These are phyloP conservation scores for Pichia occidentalis DNA, from an alignment of 805 yeast species.

Conservation along the genomic window DNA sequence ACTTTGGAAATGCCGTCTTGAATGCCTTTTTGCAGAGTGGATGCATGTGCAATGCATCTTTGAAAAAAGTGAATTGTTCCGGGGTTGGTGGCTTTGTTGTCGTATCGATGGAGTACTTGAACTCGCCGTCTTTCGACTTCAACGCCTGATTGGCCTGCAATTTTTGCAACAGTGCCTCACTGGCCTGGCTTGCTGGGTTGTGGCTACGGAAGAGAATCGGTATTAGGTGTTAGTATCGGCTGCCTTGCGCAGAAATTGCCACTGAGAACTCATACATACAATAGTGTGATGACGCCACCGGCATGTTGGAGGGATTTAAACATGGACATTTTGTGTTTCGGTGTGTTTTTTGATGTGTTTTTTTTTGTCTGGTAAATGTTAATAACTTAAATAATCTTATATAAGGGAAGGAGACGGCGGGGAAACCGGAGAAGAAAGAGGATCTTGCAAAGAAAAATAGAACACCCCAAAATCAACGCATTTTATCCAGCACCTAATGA, in stretches of 20 bases:
- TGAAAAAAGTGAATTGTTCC: slow-evolving; percentile 29
- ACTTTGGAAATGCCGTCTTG: slow-evolving; percentile 25
- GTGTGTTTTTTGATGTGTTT: too few relatives aligned
- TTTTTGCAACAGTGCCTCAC: slow-evolving; percentile 13
- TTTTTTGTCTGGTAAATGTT: too few relatives aligned
- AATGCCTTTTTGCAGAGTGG: slow-evolving; percentile 27
- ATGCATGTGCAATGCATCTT: slow-evolving; percentile 21
- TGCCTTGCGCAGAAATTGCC: background rate
- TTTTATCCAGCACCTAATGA: too few relatives aligned
- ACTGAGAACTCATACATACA: slow-evolving; percentile 21
- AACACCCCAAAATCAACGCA: too few relatives aligned
- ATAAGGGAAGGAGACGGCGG: background rate
- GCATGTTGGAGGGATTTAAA: slow-evolving; percentile 38
- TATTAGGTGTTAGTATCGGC: slow-evolving; percentile 14
- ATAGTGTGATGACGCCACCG: slow-evolving; percentile 42
- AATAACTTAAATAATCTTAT: too few relatives aligned
- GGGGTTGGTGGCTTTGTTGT: slow-evolving; percentile 22
- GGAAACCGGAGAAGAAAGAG: background rate
- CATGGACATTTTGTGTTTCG: slow-evolving; percentile 40
- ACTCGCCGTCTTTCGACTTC: slow-evolving; percentile 11
- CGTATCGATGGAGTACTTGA: slow-evolving; percentile 23
- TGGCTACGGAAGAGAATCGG: slow-evolving; percentile 19
- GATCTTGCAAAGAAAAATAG: background rate
- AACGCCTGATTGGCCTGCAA: slow-evolving; percentile 12
- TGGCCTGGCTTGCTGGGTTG: slow-evolving; percentile 21